Evolutionary conservation across 2,329 filamentous ascomycete species (phyloP).

Genomic region (Colletotrichum tropicale): DNA sequence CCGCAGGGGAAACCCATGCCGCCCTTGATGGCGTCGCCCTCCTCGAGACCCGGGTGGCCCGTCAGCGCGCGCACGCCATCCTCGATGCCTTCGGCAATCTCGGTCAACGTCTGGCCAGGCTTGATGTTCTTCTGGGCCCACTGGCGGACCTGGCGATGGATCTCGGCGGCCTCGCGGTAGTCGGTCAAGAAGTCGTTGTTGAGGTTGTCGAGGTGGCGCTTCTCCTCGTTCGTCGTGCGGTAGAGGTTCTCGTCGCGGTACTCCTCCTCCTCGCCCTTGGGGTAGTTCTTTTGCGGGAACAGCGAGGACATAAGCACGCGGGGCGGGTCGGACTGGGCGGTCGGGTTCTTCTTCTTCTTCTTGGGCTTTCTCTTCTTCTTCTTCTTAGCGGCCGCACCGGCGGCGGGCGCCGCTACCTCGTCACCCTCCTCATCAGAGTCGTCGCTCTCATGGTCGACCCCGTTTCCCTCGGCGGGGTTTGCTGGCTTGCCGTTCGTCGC

Average conservation of each 20-base stretch:
- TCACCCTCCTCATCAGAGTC: constrained; percentile 60
- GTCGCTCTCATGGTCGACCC: constrained; percentile 46
- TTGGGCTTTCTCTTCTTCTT: constrained; percentile 83
- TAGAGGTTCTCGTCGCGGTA: constrained; percentile 79
- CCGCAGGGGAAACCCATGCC: constrained; percentile 90
- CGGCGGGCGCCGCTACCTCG: constrained; percentile 33
- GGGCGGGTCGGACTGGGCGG: constrained; percentile 78
- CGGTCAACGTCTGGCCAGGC: constrained; percentile 79
- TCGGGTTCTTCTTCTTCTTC: constrained; percentile 70
- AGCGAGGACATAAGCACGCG: constrained; percentile 75
- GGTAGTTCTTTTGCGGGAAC: constrained; percentile 75
- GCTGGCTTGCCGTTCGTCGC: constrained; percentile 43
- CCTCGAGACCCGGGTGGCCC: constrained; percentile 76
- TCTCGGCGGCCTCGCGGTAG: constrained; percentile 82
- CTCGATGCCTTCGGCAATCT: constrained; percentile 87
- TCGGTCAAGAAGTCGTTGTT: constrained; percentile 73
- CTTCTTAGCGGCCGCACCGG: constrained; percentile 61
- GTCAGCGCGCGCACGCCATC: constrained; percentile 78
- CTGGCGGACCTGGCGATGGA: constrained; percentile 84
- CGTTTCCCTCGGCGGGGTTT: constrained; percentile 37
- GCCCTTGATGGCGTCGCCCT: constrained; percentile 78
- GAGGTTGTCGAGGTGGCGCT: constrained; percentile 75
- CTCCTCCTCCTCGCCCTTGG: constrained; percentile 78
- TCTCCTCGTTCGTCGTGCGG: constrained; percentile 84
- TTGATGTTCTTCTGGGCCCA: constrained; percentile 83